Conservation (phyloP, 2,329 filamentous ascomycete species). For the Colletotrichum liriopes region DNA sequence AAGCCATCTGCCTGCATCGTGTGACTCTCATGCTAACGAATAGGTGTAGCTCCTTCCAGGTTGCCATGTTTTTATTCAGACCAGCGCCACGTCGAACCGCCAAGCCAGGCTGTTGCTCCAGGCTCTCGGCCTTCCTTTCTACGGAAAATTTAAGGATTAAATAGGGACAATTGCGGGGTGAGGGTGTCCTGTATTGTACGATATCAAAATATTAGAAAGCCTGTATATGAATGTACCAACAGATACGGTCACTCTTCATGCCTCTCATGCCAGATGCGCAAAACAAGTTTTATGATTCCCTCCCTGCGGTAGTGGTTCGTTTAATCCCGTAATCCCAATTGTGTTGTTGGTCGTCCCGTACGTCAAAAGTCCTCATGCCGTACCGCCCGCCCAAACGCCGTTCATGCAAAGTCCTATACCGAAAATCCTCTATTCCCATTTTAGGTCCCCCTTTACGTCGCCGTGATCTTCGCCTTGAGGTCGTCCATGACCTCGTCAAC, state of each 20-base stretch:
- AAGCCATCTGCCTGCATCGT: conserved; percentile 52
- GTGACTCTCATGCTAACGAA: conserved; percentile 66
- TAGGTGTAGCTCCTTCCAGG: conserved; percentile 80
- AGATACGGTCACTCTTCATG: conserved; percentile 33
- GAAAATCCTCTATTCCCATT: not conserved
- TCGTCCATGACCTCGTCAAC: conserved; percentile 82
- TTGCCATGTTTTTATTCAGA: conserved; percentile 87
- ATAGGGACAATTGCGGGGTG: not conserved
- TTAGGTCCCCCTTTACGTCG: conserved; percentile 30
- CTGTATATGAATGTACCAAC: conserved; percentile 43
- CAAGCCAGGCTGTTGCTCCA: conserved; percentile 82
- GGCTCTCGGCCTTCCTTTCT: conserved; percentile 75
- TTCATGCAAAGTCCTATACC: conserved; percentile 50
- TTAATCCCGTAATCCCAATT: conserved; percentile 18
- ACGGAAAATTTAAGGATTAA: conserved; percentile 75
- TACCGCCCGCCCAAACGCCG: conserved; percentile 54
- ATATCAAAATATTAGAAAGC: conserved; percentile 38
- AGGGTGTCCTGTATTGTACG: conserved; percentile 29
- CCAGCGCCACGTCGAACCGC: conserved; percentile 86
- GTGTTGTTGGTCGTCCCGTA: conserved; percentile 26
- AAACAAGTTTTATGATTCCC: conserved; percentile 1
- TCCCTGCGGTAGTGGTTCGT: conserved; percentile 14
- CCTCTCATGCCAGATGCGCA: not conserved
- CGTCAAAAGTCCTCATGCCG: conserved; percentile 21
- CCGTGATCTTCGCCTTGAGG: conserved; percentile 64